A percentile compares a stretch with the other conserved stretches of the same genome.
These are phyloP conservation scores for Nicotiana attenuata DNA, from an alignment of 257 asterid genomes.

Conservation along the genomic window DNA sequence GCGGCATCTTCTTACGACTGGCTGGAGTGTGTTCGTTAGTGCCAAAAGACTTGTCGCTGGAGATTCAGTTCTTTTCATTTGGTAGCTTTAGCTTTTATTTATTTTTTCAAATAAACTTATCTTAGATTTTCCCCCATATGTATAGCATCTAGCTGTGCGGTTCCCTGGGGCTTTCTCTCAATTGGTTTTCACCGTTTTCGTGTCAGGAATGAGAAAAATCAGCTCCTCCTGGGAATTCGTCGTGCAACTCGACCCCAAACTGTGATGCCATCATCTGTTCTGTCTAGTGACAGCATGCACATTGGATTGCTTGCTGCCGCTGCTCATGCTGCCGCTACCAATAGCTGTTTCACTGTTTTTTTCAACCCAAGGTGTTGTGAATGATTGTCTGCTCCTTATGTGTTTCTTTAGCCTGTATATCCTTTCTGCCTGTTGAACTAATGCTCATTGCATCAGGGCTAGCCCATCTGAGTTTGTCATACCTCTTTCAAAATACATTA, in stretches of 20 bases:
- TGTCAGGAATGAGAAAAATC: slow-evolving; percentile 89
- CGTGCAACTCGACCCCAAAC: slow-evolving; percentile 95
- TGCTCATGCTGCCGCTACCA: slow-evolving; percentile 98
- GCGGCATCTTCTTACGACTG: slow-evolving; percentile 55
- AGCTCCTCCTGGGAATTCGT: slow-evolving; percentile 94
- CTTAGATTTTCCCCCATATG: background rate
- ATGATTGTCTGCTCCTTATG: background rate
- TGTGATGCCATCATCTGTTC: slow-evolving; percentile 98
- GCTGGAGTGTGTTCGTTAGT: slow-evolving; percentile 60
- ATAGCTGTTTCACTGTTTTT: slow-evolving; percentile 95
- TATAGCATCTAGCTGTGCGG: background rate
- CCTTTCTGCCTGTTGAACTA: slow-evolving; percentile 9
- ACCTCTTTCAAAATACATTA: slow-evolving; percentile 80
- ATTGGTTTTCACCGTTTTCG: background rate
- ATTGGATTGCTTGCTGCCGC: slow-evolving; percentile 98
- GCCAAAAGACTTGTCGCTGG: slow-evolving; percentile 57
- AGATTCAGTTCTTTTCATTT: slow-evolving; percentile 50
- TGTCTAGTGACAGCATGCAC: slow-evolving; percentile 98
- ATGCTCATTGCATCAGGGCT: slow-evolving; percentile 55
- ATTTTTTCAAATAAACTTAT: background rate
- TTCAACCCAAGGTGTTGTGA: slow-evolving; percentile 79
- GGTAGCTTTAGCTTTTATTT: slow-evolving; percentile 30
- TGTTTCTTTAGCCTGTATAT: background rate
- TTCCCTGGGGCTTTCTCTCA: slow-evolving; percentile 1
- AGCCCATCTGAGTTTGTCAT: slow-evolving; percentile 95